Conservation (phyloP, 192 early-diverging fungal species). For the Bifiguratus adelaidae region DNA sequence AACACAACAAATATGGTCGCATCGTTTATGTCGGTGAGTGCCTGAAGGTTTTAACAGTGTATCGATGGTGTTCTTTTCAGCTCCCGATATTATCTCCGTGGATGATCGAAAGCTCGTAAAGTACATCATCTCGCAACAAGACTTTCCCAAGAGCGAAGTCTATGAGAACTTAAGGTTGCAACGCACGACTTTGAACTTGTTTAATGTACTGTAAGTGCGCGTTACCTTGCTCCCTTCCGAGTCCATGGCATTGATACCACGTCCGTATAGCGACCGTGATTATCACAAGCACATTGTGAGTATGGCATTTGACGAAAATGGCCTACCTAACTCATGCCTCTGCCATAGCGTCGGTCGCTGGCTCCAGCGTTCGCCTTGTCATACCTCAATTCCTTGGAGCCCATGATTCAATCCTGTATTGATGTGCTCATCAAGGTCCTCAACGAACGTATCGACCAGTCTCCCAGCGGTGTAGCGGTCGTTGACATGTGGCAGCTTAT, state of each 20-base stretch:
- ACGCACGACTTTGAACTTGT: slow-evolving; percentile 9
- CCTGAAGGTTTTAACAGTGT: too few species aligned
- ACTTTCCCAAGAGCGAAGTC: too few species aligned
- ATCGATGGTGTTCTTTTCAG: slow-evolving; percentile 21
- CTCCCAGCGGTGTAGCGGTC: neutral
- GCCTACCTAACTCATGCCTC: neutral
- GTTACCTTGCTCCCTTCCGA: slow-evolving; percentile 5
- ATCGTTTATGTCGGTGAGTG: too few species aligned
- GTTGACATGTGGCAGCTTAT: slow-evolving; percentile 26
- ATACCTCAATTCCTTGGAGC: slow-evolving; percentile 33
- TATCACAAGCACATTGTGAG: slow-evolving; percentile 22
- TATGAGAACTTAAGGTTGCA: slow-evolving; percentile 23
- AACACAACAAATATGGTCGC: slow-evolving; percentile 29
- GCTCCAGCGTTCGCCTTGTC: slow-evolving; percentile 37
- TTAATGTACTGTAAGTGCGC: neutral
- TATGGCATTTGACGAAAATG: neutral
- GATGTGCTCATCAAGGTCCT: slow-evolving; percentile 15
- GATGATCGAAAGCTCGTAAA: slow-evolving; percentile 27
- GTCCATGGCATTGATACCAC: too few species aligned
- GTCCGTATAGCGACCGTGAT: slow-evolving; percentile 19
- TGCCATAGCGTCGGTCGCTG: slow-evolving; percentile 28
- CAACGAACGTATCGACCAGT: slow-evolving; percentile 9
- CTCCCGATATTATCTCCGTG: slow-evolving; percentile 17
- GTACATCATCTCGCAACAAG: too few species aligned
- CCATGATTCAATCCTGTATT: slow-evolving; percentile 16